These are phyloP conservation scores for Tylopilus rubrobrunneus DNA, from an alignment of 768 basidiomycete species.

Conservation along the genomic window DNA sequence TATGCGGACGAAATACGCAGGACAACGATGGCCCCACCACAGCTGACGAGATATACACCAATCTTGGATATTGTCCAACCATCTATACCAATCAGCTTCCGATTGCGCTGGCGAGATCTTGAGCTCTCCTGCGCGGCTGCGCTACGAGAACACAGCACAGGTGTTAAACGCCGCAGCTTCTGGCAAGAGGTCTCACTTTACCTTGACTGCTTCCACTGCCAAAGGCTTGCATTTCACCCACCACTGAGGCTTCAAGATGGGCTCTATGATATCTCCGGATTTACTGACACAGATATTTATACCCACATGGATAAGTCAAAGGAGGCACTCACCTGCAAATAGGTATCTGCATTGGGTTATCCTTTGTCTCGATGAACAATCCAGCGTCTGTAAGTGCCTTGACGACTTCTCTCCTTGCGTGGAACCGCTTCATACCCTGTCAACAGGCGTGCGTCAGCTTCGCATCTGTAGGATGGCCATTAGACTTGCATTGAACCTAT, in stretches of 20 bases:
- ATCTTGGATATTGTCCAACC: conserved; percentile 93
- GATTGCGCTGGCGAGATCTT: conserved; percentile 78
- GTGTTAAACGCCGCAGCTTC: neutral
- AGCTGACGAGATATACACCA: conserved; percentile 99
- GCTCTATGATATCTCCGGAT: conserved; percentile 96
- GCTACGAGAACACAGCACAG: conserved; percentile 40
- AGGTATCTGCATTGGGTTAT: conserved; percentile 97
- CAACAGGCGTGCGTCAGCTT: neutral
- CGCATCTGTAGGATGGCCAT: neutral
- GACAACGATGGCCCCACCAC: conserved; percentile 98
- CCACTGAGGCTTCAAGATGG: conserved; percentile 96
- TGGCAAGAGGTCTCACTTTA: conserved; percentile 25
- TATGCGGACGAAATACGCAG: conserved; percentile 88
- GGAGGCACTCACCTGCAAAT: conserved; percentile 63
- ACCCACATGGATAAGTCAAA: neutral
- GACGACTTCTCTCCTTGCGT: conserved; percentile 80
- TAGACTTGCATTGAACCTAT: conserved; percentile 57
- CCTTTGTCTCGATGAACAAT: conserved; percentile 85
- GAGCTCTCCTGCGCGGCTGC: conserved; percentile 85
- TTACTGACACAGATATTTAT: conserved; percentile 48
- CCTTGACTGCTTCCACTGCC: conserved; percentile 86
- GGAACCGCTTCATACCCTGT: conserved; percentile 97
- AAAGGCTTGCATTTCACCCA: conserved; percentile 94
- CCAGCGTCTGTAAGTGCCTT: conserved; percentile 81
- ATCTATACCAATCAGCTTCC: conserved; percentile 93